Evolutionary conservation across 352 stramenopile genomes (phyloP), one percentile per base, ranked within the genome.

Genomic region (Globisporangium spinosum): DNA sequence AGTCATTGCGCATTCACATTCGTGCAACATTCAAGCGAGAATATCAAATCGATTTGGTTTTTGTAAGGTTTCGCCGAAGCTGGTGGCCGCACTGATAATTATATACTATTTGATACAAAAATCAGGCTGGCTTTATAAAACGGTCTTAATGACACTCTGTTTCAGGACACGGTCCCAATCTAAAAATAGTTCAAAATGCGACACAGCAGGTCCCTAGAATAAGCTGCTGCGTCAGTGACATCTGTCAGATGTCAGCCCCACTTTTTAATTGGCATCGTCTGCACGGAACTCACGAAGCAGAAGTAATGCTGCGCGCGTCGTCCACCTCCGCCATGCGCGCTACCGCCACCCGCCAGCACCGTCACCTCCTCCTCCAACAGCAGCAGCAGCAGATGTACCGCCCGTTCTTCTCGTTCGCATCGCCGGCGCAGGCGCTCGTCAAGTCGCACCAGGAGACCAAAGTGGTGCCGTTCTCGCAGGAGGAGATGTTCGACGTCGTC

Each of bases 401-500:
- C 4, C 51, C 70, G 22, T 89, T 91, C 72, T 87, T 91, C 65
- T 86, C 77, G 55, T 89, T 91, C 60, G 70, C 76, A 65, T 80
- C 76, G 29, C 74, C 82, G 17, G 82, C 76, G 2, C 65, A 76
- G 25, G 70, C 79, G 59, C 77, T 93, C 45, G 72, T 82, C 63
- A 93, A 93, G 70, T 90, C 76, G 55, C 87, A 94, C 70, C 74
- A 64, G 2, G 87, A 94, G 74, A 88, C 73, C 56, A 83, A 84
- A 35, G 63, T 93, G 57, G 87, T 94, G 64, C 87, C 87, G 22
- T 94, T 93, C 72, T 85, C 83, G 38, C 79, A 73, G 54, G 73
- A 83, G 32, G 80, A 92, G 45, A 92, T 94, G 87, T 94, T 85
- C 69, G 83, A 90, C 59, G 87, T 94, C 12, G 85, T 94, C 29